These are phyloP conservation scores for Xylaria intraflava DNA, from an alignment of 495 filamentous ascomycete genomes.

Conservation along the genomic window DNA sequence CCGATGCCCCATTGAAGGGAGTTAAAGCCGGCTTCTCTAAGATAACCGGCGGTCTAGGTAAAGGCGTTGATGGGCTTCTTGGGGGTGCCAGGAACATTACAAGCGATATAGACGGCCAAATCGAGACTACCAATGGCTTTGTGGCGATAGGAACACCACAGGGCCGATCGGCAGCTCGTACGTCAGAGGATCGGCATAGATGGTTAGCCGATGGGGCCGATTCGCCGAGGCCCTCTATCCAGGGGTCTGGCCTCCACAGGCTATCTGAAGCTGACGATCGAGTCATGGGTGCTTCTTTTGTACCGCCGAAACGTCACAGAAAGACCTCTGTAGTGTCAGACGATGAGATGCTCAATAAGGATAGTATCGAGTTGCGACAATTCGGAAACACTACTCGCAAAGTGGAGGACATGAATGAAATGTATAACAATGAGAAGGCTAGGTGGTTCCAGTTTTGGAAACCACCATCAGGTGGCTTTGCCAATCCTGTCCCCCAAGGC, in stretches of 20 bases:
- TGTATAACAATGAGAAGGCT: slow-evolving; percentile 34
- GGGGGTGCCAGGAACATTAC: slow-evolving; percentile 52
- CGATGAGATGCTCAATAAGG: slow-evolving; percentile 27
- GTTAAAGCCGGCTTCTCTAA: slow-evolving; percentile 29
- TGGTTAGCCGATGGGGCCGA: slow-evolving; percentile 19
- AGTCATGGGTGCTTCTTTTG: slow-evolving; percentile 22
- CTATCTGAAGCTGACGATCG: slow-evolving; percentile 15
- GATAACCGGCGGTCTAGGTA: slow-evolving; percentile 33
- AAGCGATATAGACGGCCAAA: slow-evolving; percentile 52
- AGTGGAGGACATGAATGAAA: slow-evolving; percentile 36
- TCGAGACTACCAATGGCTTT: slow-evolving; percentile 53
- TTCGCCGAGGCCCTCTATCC: slow-evolving; percentile 25
- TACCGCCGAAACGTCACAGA: slow-evolving; percentile 26
- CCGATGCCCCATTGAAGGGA: slow-evolving; percentile 18
- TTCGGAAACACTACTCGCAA: slow-evolving; percentile 42
- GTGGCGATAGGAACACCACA: slow-evolving; percentile 29
- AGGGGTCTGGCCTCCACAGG: slow-evolving; percentile 11
- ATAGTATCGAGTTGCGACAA: slow-evolving; percentile 21
- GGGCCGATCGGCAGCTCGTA: slow-evolving; percentile 15
- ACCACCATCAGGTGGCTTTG: slow-evolving; percentile 45
- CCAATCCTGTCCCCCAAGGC: slow-evolving; percentile 47
- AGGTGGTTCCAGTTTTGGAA: slow-evolving; percentile 52
- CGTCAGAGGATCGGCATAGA: slow-evolving; percentile 25
- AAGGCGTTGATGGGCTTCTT: slow-evolving; percentile 36
- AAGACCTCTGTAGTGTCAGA: slow-evolving; percentile 30